Evolutionary conservation across 768 basidiomycete genomes (phyloP), one percentile per base, ranked within the genome.

Genomic region (Leccinum imitatum): DNA sequence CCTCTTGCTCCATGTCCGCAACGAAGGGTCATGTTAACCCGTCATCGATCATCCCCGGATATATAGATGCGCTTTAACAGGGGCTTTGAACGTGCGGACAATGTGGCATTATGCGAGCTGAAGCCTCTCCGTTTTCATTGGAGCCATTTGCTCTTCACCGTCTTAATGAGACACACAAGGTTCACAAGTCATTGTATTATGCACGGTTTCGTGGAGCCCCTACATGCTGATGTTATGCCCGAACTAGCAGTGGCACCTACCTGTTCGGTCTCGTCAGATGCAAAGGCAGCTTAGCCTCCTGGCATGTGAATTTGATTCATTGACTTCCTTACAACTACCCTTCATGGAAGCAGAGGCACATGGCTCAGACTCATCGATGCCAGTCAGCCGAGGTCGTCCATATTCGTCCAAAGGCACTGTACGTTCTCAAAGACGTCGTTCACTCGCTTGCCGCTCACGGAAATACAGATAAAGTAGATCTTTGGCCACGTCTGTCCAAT

Each of bases 271-370:
- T 47, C 48, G 23, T 53, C 21, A 30, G 54, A 48, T 48, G 15
- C 47, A 54, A 56, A 46, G 21, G 58, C 46, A 47, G 15, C 19
- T 37, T 44, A 41, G 27, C 21, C 27, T 25, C 21, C 27, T 25
- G 54, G 54, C 61, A 44, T 70, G 68, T 53, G 61, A 63, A 59
- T 41, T 35, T 13, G 33, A 5, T 56, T 61, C 47, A 54, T 54
- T 57, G 46, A 56, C 33, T 65, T 59, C 65, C 67, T 61, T 66
- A 59, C 66, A 64, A 53, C 46, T 59, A 57, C 61, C n/a, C 59
- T 57, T 14, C 41, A 47, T 41, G 51, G 39, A 54, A 56, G 50
- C 31, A 39, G 17, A 5, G 19, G 30, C 14, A 37, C 56, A 37
- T 54, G 25, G 5, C 33, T 10, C 39, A 44, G 41, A 56, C 8